Evolutionary conservation across 352 stramenopile genomes (phyloP), one percentile per base, ranked within the genome.

Genomic region (Blastocystis sp.): DNA sequence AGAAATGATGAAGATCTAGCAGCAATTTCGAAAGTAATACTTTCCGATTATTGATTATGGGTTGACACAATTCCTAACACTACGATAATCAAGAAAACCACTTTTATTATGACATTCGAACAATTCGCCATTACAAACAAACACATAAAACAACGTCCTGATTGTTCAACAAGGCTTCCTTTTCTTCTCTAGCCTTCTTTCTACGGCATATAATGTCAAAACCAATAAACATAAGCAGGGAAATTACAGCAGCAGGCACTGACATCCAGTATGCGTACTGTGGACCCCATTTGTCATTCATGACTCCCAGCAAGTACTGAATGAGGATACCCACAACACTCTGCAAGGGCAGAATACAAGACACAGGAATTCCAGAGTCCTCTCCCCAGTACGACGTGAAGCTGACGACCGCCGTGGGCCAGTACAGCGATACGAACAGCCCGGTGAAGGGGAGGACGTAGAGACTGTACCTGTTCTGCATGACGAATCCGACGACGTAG

Each of bases 341-440:
- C 24, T 76, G 63, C 18, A 89, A 20, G 37, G 78, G 78, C 1
- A 89, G 55, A 20, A 89, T 68, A 16, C 63, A 76, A 0, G 63
- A 34, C 0, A 79, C 34, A 43, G 78, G 78, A 56, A 89, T 89
- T 16, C 56, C 20, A 5, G n/a, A 59, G 9, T 79, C 63, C 3
- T 89, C 64, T 55, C 56, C 56, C 63, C 66, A 89, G 55, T 89
- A 89, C 18, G 34, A n/a, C 8, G 45, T 41, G 16, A n/a, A 65
- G 24, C 37, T 50, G 30, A 76, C 43, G 16, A 89, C 64, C 6
- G 37, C n/a, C 16, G 78, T 89, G 18, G 78, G 78, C 41, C 45
- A 89, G 78, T 68, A 89, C 16, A 89, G 64, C 45, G 63, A 76
- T n/a, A 79, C 78, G 45, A 89, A 89, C 43, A 89, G 37, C 26